Evolutionary conservation across 1,139 yeast species (phyloP), one percentile per base, ranked within the genome.

Genomic region (Pichia sp.): DNA sequence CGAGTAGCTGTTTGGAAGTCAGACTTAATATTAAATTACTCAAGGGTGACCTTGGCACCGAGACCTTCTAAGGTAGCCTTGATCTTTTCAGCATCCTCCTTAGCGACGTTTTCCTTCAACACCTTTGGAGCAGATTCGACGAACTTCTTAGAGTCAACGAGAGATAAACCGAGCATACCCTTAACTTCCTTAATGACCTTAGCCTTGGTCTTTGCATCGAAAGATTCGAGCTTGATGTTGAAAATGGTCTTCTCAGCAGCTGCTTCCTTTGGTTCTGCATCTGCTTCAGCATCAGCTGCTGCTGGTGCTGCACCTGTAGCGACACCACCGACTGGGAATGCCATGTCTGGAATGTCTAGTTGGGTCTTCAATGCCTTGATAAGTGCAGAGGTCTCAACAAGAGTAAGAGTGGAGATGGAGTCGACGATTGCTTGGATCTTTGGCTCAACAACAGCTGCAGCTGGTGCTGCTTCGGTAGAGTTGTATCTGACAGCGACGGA

Each of bases 111-210:
- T 53, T 83, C 94, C 66, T 84, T 84, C 63, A 83, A 72, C 33
- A 84, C 71, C 72, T 91, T 91, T 52, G 99, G 99, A 45, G 98
- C 97, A 55, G 88, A 67, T 68, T 91, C 99, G 42, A 93, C 99
- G 51, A 91, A 85, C 69, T 91, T 91, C 77, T 91, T 93, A 45
- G 96, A 85, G 60, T 91, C 98, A 44, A 91, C 98, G 51, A 91
- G 73, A 14, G 96, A 86, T 56, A 91, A 72, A 9, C 96, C 96
- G 56, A 91, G 72, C 60, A 91, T 69, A 45, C 83, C 74, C 72
- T 91, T 91, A 52, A 91, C 94, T 67, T 91, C 98, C 71, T 91
- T 91, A 62, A 91, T 93, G 59, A 91, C 77, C 81, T 91, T 91
- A 47, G 99, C 96, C 72, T 91, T 91, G 41, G 95, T 67, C 67